Evolutionary conservation across 2,329 filamentous ascomycete genomes (phyloP), one percentile per base, ranked within the genome.

Genomic region (Clonostachys rhizophaga): DNA sequence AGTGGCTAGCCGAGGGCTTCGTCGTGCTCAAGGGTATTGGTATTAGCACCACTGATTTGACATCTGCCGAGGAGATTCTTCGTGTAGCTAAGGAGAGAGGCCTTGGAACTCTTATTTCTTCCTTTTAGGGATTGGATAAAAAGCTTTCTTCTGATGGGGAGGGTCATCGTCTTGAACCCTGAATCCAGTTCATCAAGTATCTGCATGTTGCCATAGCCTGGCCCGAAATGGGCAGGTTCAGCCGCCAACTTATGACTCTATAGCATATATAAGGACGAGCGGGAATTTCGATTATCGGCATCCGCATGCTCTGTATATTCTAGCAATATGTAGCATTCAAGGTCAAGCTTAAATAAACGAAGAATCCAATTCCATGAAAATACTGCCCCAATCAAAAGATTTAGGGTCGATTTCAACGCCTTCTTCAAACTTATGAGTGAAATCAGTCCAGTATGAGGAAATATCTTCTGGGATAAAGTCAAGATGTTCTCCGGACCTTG

Each of bases 11-110:
- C 50, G 71, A 68, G 42, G 84, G 84, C 0, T 83, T 86, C 58
- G 77, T 87, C 1, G 78, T 88, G 34, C 87, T 84, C 58, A 87
- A 88, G 71, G 79, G 79, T 53, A 83, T 87, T 4, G 84, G 84
- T 0, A 61, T 87, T 47, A 83, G 83, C 1, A 59, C 87, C 50
- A 87, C 86, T 81, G 84, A 87, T 65, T 66, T 87, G 35, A 76
- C 83, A 4, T 79, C 85, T 6, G 83, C 81, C 1, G 68, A 69
- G 30, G 75, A 83, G 54, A 54, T 87, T 48, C 69, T 86, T 6
- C 59, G 67, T 24, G 59, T 85, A 56, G 82, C 81, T 11, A 72
- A 75, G 51, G 69, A 72, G 49, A 73, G 71, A 50, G 71, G 72
- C 1, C 59, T 86, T 34, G 83, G 83, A 10, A 45, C 43, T 6